Conservation (phyloP, 1,284 basidiomycete genomes). For the Inonotus hispidus region DNA sequence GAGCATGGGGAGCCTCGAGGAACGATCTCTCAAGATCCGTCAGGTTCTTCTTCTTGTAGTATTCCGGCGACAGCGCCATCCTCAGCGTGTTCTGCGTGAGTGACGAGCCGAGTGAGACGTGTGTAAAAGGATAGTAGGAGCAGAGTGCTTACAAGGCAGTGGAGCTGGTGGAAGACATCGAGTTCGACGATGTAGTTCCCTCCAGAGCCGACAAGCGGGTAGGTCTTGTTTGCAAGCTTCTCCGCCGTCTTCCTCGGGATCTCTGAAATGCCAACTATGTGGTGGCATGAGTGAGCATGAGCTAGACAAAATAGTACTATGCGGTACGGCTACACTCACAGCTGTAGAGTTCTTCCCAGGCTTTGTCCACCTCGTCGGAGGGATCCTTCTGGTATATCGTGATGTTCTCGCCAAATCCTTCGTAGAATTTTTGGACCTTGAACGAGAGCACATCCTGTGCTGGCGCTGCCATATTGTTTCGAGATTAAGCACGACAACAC, state of each 20-base stretch:
- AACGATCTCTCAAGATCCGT: conserved; percentile 25
- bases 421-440: neutral
- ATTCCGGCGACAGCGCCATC: neutral
- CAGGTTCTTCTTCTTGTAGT: conserved; percentile 9
- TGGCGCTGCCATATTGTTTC: neutral
- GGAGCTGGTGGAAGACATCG: conserved; percentile 31
- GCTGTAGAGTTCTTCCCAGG: conserved; percentile 17
- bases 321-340: conserved; percentile 20
- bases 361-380: conserved; percentile 23
- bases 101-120: neutral
- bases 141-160: conserved; percentile 26
- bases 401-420: conserved; percentile 15
- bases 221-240: conserved; percentile 25
- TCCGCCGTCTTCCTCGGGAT: conserved; percentile 25
- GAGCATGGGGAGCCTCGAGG: conserved; percentile 9
- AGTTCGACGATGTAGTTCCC: conserved; percentile 26
- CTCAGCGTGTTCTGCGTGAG: conserved; percentile 20
- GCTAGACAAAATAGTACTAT: neutral
- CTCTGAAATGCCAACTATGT: conserved; percentile 22
- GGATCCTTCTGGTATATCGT: conserved; percentile 21
- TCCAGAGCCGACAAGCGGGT: conserved; percentile 19
- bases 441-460: neutral
- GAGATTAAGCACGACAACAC: neutral
- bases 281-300: conserved; percentile 17
- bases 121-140: neutral